Evolutionary conservation across 2,329 filamentous ascomycete genomes (phyloP), one percentile per base, ranked within the genome.

Genomic region (Aspergillus sp.): DNA sequence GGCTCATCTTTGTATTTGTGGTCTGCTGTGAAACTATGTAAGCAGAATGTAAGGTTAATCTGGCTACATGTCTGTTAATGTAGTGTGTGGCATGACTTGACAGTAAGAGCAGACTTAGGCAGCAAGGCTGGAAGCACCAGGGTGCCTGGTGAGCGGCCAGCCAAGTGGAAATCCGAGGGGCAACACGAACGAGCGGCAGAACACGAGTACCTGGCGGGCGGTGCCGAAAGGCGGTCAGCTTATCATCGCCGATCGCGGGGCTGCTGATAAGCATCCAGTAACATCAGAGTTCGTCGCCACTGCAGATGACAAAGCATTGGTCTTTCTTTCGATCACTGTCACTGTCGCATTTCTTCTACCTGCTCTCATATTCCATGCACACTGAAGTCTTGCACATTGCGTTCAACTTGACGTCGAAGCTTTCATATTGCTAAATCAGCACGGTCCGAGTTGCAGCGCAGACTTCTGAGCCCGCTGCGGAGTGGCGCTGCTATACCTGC

Each of bases 291-390:
- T 60, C 60, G 60, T 71, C 69, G 72, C 72, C 72, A 74, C 64
- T 49, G 45, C 65, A 48, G 68, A 72, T 73, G 67, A 73, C 71
- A 74, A 74, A 74, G 64, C 70, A 58, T 59, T 57, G 54, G 39
- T 62, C 45, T 60, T 59, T 65, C 61, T 59, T 64, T 66, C 61
- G 63, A 52, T 63, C 55, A 59, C 48, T 30, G 47, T 50, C 50
- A 58, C 38, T 53, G 54, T 48, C 36, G 23, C 47, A 47, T 61
- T 58, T 58, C 60, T 59, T 55, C 51, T 23, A 32, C 57, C 36
- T 15, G 23, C 41, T 12, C n/a, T 28, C 25, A 50, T 55, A 17
- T 51, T 47, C 21, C 38, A 41, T 55, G 38, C 53, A 30, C 36
- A 30, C 15, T 55, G 28, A 32, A 6, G 32, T 25, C 39, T 58